Base-by-base conservation (phyloP, 2,329 filamentous ascomycete genomes). In the Blastomyces percursus region DNA sequence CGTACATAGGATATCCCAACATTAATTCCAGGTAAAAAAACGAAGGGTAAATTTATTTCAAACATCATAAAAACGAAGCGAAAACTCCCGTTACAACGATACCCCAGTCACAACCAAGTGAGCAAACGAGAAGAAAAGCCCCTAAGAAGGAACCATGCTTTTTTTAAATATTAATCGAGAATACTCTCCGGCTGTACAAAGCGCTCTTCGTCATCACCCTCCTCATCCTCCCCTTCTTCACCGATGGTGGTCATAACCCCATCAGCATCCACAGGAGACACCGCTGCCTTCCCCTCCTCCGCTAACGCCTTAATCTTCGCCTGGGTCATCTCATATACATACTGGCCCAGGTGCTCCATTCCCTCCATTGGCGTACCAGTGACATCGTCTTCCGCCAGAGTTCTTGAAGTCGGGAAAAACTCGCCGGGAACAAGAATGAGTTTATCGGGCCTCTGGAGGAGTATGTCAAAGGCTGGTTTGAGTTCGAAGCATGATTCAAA, bases 291-390 rank as follows among this genome's bases (percentile, higher is more conserved):
- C 40, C 75, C 66, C 32, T 71, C 67, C 12, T 76, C 73, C 32
- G 72, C 70, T 69, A 86, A 70, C 54, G 80, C 80, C 70, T 84
- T 81, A 1, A 87, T 74, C 74, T 86, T 88, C 8, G 85, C 85
- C 70, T 88, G 84, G 3, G 91, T 96, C 91, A 99, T 99, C 75
- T 99, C 90, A 73, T 85, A 96, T 27, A 99, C 93, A 74, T 96
- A 99, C 76, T 96, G 89, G 0, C 94, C 94, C 44, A 99, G 76
- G 77, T 99, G 94, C 78, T 99, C 93, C 0, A 97, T 87, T 42
- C 89, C 85, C 69, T 93, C 89, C 90, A 99, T 97, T 24, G 85
- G 80, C 0, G 86, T 87, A n/a, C 75, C 76, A 51, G 75, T 78
- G 7, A 78, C 71, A 7, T 80, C 78, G 21, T 80, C 48, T 30